Conservation (phyloP, 177 flowering plant species). For the Vitis hybrid region DNA sequence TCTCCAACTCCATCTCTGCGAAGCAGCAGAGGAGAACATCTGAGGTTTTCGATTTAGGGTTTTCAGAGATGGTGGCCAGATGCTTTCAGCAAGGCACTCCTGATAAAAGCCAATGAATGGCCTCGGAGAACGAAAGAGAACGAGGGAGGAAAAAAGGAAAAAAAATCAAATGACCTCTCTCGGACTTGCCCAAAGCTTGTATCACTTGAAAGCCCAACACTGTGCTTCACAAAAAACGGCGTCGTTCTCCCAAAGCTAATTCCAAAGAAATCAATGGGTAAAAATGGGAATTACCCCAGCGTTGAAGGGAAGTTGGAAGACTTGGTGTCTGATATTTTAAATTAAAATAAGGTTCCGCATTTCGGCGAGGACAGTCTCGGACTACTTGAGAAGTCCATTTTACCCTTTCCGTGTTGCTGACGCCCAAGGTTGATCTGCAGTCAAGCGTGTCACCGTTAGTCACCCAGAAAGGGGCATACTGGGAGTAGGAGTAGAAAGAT, state of each 20-base stretch:
- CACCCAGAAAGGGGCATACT: not conserved
- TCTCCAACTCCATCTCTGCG: conserved; percentile 15
- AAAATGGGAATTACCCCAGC: not conserved
- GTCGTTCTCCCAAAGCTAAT: not conserved
- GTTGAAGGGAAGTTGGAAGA: conserved; percentile 1
- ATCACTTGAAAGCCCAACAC: not conserved
- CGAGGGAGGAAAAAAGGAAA: not conserved
- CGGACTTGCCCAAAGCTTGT: not conserved
- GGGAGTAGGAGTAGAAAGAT: not conserved
- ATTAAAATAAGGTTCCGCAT: not conserved
- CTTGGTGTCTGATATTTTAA: not conserved
- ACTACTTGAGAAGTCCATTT: too few species aligned
- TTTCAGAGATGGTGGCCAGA: not conserved
- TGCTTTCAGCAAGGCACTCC: conserved; percentile 20
- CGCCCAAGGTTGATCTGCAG: too few species aligned
- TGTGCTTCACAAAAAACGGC: not conserved
- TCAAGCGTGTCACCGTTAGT: too few species aligned
- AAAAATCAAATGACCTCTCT: not conserved
- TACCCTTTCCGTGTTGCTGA: too few species aligned
- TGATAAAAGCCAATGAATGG: conserved; percentile 24
- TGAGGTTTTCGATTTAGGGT: conserved; percentile 4
- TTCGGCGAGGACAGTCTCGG: not conserved
- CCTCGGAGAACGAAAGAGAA: conserved; percentile 13
- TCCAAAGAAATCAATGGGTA: not conserved
- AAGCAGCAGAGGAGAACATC: conserved; percentile 7